Evolutionary conservation across 1,139 yeast species (phyloP), one percentile per base, ranked within the genome.

Genomic region (Suhomyces bribrorum): DNA sequence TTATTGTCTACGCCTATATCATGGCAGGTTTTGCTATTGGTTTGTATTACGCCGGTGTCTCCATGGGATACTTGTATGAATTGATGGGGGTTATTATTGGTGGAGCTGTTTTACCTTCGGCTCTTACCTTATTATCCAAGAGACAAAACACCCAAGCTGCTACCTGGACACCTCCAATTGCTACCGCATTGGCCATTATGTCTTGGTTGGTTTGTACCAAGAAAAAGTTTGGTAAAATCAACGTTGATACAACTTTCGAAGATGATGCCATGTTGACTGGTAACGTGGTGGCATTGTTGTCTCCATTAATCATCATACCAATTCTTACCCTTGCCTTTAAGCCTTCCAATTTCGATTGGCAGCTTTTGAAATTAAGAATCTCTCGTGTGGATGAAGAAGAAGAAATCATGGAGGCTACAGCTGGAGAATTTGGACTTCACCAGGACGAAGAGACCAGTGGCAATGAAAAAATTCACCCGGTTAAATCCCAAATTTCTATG

Each of bases 201-300:
- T 63, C 83, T 8, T 83, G 90, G 90, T 65, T 83, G 49, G 79
- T 75, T 6, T 68, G 78, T 52, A 75, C 88, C 32, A 77, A 77
- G 54, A 66, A 67, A 14, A 60, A 74, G 45, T 75, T 69, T 46
- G 82, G 83, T 14, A 44, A 66, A 0, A 65, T 83, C 31, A 78
- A 76, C 23, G 81, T 86, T 34, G 77, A 64, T 29, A 82, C 81
- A 33, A 78, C 95, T 15, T 87, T 88, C 46, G 75, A 75, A 47
- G 92, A 86, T 57, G 75, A 84, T 57, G 83, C 95, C 22, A 86
- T 86, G 95, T 72, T 87, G 46, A 81, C 86, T 3, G 96, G 96
- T 42, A 88, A 87, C 56, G 79, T 86, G 32, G 88, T 86, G 37
- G 92, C 96, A 0, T 66, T 89, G 45, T 70, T 81, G 38, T 75